Percentiles rank a stretch among this genome's conserved stretches.
These are phyloP conservation scores for Triglochin maritima DNA, from an alignment of 106 monocot species.

Conservation along the genomic window DNA sequence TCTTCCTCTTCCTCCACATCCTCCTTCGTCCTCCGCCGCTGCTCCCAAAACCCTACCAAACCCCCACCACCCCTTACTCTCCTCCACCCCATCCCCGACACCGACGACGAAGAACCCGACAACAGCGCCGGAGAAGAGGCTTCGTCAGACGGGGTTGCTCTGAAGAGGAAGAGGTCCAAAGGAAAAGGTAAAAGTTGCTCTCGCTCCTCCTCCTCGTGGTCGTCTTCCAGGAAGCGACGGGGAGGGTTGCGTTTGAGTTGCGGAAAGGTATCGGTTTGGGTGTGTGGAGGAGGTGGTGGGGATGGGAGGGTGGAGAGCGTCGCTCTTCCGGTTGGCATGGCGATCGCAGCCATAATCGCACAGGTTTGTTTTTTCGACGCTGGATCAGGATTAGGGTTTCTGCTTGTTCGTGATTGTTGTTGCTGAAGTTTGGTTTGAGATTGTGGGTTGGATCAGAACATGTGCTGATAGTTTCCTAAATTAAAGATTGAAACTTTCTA, in stretches of 20 bases:
- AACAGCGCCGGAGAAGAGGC: too few relatives aligned
- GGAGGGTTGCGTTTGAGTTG: not conserved
- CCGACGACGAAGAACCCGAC: too few relatives aligned
- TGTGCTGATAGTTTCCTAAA: not conserved
- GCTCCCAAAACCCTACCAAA: too few relatives aligned
- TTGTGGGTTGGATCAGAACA: not conserved
- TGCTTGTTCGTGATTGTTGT: not conserved
- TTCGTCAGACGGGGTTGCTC: too few relatives aligned
- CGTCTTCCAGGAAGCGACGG: not conserved
- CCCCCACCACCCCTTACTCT: too few relatives aligned
- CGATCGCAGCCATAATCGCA: constrained; percentile 9
- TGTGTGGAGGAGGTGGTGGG: not conserved
- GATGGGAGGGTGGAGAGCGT: not conserved
- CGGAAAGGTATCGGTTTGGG: not conserved
- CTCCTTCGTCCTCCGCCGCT: too few relatives aligned
- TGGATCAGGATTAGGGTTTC: not conserved
- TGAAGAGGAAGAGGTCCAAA: too few relatives aligned
- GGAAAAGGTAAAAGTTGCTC: not conserved
- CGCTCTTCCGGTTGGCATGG: constrained; percentile 15
- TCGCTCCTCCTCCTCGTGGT: constrained; percentile 2
- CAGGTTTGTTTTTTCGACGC: constrained; percentile 2
- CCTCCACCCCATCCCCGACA: too few relatives aligned
- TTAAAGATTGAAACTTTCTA: not conserved
- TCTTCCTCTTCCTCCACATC: too few relatives aligned
- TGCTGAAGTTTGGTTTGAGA: not conserved